Conservation (phyloP, 2,329 filamentous ascomycete genomes). For the Xylariales sp. region DNA sequence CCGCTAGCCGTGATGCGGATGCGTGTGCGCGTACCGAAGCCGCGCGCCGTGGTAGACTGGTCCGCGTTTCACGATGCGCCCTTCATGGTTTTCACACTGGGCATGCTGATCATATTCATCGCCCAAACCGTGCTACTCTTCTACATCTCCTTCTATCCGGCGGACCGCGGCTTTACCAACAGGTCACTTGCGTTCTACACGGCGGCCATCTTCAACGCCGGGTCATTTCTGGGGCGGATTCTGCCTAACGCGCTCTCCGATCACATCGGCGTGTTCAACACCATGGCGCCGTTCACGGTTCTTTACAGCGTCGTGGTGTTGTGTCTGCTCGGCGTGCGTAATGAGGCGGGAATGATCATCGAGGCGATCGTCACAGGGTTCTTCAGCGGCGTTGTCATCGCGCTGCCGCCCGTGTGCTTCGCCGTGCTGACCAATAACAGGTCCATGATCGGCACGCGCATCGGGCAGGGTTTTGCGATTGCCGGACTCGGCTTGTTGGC, state of each 20-base stretch:
- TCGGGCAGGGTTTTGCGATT: slow-evolving; percentile 33
- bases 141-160: slow-evolving; percentile 34
- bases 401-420: slow-evolving; percentile 35
- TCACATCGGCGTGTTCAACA: slow-evolving; percentile 32
- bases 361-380: slow-evolving; percentile 34
- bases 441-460: slow-evolving; percentile 35
- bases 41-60: slow-evolving; percentile 32
- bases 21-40: slow-evolving; percentile 30
- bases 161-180: slow-evolving; percentile 24
- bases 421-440: slow-evolving; percentile 34
- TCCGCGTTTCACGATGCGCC: slow-evolving; percentile 32
- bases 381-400: slow-evolving; percentile 37
- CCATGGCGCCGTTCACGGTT: slow-evolving; percentile 25
- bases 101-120: slow-evolving; percentile 32
- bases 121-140: slow-evolving; percentile 34
- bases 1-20: slow-evolving; percentile 22
- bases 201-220: slow-evolving; percentile 35
- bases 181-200: slow-evolving; percentile 35
- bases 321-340: slow-evolving; percentile 30
- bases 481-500: slow-evolving; percentile 26
- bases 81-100: slow-evolving; percentile 30
- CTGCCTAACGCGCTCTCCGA: slow-evolving; percentile 33
- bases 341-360: slow-evolving; percentile 28
- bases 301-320: slow-evolving; percentile 29
- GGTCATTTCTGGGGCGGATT: slow-evolving; percentile 33